Evolutionary conservation across 1,284 basidiomycete genomes (phyloP).

Genomic region (Paramarasmius palmivorus): DNA sequence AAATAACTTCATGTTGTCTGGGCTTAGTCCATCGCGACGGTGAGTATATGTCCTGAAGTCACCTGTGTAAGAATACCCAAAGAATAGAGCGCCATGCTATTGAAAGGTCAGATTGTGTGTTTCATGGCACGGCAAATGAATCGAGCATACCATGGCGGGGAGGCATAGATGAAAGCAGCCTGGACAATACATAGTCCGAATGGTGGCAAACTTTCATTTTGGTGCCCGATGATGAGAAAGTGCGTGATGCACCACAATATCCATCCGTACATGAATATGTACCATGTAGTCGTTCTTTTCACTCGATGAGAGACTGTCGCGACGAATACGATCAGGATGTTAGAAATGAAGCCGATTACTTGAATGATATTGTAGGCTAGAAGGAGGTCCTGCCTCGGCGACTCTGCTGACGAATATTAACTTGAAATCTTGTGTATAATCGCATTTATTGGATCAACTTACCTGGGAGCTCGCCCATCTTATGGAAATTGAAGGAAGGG

Average conservation of each 20-base stretch:
- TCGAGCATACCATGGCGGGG: slow-evolving; percentile 14
- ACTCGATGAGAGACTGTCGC: background rate
- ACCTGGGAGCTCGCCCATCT: too few relatives aligned
- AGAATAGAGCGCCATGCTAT: slow-evolving; percentile 4
- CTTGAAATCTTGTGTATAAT: too few relatives aligned
- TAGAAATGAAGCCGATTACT: slow-evolving; percentile 1
- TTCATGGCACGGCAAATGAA: background rate
- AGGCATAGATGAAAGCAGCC: slow-evolving; percentile 25
- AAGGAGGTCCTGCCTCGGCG: background rate
- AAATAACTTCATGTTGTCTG: background rate
- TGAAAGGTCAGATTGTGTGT: background rate
- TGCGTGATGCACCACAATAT: slow-evolving; percentile 25
- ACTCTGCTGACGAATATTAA: too few relatives aligned
- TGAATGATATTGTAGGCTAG: slow-evolving; percentile 7
- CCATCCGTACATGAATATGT: slow-evolving; percentile 14
- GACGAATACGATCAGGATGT: background rate
- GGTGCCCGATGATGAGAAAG: slow-evolving; percentile 22
- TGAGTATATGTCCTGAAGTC: too few relatives aligned
- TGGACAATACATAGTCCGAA: slow-evolving; percentile 23
- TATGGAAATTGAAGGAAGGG: too few relatives aligned
- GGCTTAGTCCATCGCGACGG: too few relatives aligned
- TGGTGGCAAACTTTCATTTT: slow-evolving; percentile 23
- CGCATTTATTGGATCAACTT: too few relatives aligned
- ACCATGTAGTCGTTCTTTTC: slow-evolving; percentile 3
- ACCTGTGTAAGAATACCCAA: slow-evolving; percentile 6